Conservation (phyloP, 2,329 filamentous ascomycete genomes). For the Talaromyces sp. region DNA sequence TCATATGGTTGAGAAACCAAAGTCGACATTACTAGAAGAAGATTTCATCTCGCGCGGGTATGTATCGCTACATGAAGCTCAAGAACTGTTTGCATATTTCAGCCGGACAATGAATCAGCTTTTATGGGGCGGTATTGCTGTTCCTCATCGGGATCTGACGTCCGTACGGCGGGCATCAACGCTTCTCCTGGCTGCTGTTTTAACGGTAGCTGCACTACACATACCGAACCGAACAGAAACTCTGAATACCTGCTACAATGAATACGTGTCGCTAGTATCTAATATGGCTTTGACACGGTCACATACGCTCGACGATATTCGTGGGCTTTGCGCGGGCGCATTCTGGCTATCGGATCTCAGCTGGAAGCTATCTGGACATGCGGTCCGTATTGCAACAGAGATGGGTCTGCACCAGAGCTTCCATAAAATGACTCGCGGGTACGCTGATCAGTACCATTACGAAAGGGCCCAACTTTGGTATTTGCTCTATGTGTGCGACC, state of each 20-base stretch:
- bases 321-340: slow-evolving; percentile 58
- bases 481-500: slow-evolving; percentile 62
- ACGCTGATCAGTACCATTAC: slow-evolving; percentile 50
- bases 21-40: slow-evolving; percentile 40
- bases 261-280: slow-evolving; percentile 57
- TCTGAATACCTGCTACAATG: slow-evolving; percentile 55
- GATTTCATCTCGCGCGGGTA: slow-evolving; percentile 53
- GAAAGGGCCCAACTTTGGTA: slow-evolving; percentile 62
- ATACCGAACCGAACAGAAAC: slow-evolving; percentile 53
- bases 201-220: slow-evolving; percentile 58
- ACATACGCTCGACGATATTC: slow-evolving; percentile 56
- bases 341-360: slow-evolving; percentile 63
- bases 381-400: slow-evolving; percentile 58
- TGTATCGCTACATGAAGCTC: slow-evolving; percentile 48
- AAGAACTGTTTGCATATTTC: slow-evolving; percentile 52
- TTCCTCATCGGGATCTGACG: slow-evolving; percentile 50
- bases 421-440: slow-evolving; percentile 49
- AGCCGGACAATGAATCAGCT: slow-evolving; percentile 51
- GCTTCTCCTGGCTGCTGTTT: slow-evolving; percentile 54
- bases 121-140: slow-evolving; percentile 52
- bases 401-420: slow-evolving; percentile 56
- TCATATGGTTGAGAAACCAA: slow-evolving; percentile 36
- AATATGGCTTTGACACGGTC: slow-evolving; percentile 58
- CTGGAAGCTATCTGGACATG: slow-evolving; percentile 60
- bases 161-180: slow-evolving; percentile 55